phyloP scores from a whole-genome alignment of 2,329 filamentous ascomycete genomes.

The Alternaria rosae region DNA sequence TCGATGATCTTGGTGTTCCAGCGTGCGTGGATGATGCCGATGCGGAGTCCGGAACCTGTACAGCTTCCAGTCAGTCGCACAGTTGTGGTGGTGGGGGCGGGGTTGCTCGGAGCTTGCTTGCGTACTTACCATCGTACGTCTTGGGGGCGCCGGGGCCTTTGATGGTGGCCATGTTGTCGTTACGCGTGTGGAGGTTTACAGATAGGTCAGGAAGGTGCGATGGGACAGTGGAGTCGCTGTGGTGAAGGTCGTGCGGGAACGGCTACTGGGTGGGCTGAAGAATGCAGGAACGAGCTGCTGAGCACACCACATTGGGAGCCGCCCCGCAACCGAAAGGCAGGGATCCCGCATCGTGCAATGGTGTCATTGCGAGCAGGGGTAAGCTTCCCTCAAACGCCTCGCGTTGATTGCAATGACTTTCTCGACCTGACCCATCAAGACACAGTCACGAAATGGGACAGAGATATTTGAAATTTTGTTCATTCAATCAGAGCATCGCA shows the following conservation, averaged over 20 bases:
- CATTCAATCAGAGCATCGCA: slow-evolving; percentile 24
- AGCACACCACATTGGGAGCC: slow-evolving; percentile 7
- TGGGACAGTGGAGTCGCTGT: background rate
- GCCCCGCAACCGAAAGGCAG: slow-evolving; percentile 25
- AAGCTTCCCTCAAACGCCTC: background rate
- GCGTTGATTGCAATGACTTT: background rate
- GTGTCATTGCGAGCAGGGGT: slow-evolving; percentile 23
- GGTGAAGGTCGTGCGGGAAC: background rate
- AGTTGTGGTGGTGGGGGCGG: slow-evolving; percentile 4
- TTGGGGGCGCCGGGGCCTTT: slow-evolving; percentile 70
- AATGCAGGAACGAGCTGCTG: slow-evolving; percentile 36
- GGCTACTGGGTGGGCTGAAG: slow-evolving; percentile 21
- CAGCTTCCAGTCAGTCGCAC: slow-evolving; percentile 10
- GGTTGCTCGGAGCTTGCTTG: slow-evolving; percentile 9
- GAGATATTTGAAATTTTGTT: slow-evolving; percentile 16
- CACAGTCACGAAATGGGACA: background rate
- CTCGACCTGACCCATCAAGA: background rate
- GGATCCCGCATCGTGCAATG: slow-evolving; percentile 17
- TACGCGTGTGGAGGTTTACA: background rate
- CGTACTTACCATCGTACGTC: slow-evolving; percentile 62
- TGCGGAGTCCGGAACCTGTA: slow-evolving; percentile 70
- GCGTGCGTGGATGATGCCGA: slow-evolving; percentile 94
- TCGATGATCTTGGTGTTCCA: slow-evolving; percentile 94
- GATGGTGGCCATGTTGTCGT: slow-evolving; percentile 57
- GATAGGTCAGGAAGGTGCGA: background rate